phyloP scores from a whole-genome alignment of 2,329 filamentous ascomycete species.

The Dactylellina leptospora region DNA sequence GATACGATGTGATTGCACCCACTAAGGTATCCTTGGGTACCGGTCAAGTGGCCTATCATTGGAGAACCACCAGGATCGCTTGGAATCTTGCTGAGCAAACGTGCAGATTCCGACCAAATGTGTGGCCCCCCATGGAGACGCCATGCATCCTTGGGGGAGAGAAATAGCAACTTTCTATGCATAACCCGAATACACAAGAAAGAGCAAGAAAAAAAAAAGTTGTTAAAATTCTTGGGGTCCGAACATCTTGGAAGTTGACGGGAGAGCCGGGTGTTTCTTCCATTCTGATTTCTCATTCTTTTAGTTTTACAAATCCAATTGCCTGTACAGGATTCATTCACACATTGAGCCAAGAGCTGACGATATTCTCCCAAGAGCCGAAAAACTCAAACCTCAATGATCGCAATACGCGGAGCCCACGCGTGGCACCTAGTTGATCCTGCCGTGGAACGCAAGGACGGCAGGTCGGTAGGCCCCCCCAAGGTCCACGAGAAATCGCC shows the following conservation, averaged over 20 bases:
- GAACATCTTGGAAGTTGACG: constrained; percentile 8
- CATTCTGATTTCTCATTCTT: constrained; percentile 5
- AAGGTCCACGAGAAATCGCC: constrained; percentile 27
- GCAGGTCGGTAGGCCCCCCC: constrained; percentile 30
- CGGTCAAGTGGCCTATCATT: constrained; percentile 28
- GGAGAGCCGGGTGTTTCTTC: constrained; percentile 21
- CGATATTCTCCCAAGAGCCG: not conserved
- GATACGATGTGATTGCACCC: constrained; percentile 48
- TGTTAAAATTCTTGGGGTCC: constrained; percentile 15
- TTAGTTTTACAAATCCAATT: constrained; percentile 34
- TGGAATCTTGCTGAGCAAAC: constrained; percentile 51
- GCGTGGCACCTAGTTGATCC: constrained; percentile 24
- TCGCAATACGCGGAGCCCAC: constrained; percentile 15
- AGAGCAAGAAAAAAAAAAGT: constrained; percentile 16
- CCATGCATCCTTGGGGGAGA: constrained; percentile 48
- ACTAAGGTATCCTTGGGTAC: constrained; percentile 41
- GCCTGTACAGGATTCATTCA: not conserved
- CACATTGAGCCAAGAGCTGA: not conserved
- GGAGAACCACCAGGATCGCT: constrained; percentile 39
- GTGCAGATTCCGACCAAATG: constrained; percentile 44
- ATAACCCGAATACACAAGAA: constrained; percentile 19
- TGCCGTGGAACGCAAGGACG: constrained; percentile 43
- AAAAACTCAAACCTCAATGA: constrained; percentile 3
- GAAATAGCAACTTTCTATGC: constrained; percentile 33
- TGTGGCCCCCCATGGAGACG: constrained; percentile 42